Percentiles rank a stretch among this genome's conserved stretches.
phyloP scores from a whole-genome alignment of 495 filamentous ascomycete species.

The Xylaria intraflava region DNA sequence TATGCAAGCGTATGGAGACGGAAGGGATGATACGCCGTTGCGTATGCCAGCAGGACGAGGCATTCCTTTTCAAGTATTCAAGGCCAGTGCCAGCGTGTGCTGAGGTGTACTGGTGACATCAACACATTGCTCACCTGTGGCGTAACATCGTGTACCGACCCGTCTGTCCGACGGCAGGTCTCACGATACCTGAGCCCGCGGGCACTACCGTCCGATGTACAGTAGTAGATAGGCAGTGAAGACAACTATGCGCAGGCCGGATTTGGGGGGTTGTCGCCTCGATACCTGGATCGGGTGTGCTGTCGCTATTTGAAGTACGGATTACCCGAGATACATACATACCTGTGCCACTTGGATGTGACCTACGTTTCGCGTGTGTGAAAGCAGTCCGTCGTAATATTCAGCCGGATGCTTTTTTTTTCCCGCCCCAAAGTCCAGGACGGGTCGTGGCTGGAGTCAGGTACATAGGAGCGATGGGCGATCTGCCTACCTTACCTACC shows the following conservation, averaged over 20 bases:
- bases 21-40: slow-evolving; percentile 7
- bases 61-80: slow-evolving; percentile 1
- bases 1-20: slow-evolving; percentile 10
- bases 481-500: neutral
- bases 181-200: slow-evolving; percentile 2
- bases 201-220: neutral
- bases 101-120: neutral
- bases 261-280: neutral
- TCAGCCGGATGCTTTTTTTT: neutral
- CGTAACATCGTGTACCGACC: slow-evolving; percentile 3
- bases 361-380: neutral
- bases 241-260: neutral
- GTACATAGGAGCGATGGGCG: neutral
- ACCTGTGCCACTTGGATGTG: neutral
- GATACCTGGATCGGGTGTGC: neutral
- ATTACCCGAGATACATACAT: too few species aligned
- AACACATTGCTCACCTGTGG: slow-evolving; percentile 9
- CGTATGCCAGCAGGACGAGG: slow-evolving; percentile 12
- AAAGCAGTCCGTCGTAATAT: neutral
- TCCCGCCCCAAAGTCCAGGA: neutral
- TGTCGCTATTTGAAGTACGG: too few species aligned
- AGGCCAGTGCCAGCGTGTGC: neutral
- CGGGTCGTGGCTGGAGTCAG: neutral
- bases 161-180: slow-evolving; percentile 3
- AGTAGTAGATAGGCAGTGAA: neutral